Conservation (phyloP, 139 green algal species). For the Dunaliella primolecta region DNA sequence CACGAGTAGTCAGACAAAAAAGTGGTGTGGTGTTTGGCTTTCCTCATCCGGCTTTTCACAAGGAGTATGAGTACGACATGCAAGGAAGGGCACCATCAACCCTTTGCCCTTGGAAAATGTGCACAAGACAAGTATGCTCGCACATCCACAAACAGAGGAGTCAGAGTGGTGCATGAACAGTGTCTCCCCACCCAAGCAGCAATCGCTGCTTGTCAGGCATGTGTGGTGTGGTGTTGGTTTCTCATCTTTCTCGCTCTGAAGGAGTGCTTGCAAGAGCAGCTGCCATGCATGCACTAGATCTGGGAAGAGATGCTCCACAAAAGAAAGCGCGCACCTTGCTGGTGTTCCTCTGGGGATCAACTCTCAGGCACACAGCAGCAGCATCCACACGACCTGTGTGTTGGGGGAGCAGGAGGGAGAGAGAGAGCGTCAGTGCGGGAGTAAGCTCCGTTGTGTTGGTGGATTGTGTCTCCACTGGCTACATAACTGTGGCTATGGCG, state of each 20-base stretch:
- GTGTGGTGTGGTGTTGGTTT: not conserved
- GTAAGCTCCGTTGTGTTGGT: conserved; percentile 98
- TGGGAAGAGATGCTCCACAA: not conserved
- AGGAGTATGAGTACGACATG: too few relatives aligned
- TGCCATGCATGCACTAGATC: not conserved
- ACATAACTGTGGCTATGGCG: conserved; percentile 98
- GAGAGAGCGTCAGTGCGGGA: conserved; percentile 89
- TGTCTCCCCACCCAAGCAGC: not conserved
- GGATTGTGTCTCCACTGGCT: conserved; percentile 72
- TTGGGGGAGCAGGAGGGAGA: not conserved
- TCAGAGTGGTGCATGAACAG: not conserved
- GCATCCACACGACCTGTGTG: not conserved
- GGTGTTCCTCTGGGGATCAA: too few relatives aligned
- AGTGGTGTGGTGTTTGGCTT: too few relatives aligned
- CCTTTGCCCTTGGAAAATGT: too few relatives aligned
- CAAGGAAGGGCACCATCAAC: too few relatives aligned
- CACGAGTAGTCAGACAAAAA: too few relatives aligned
- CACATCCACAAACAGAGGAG: too few relatives aligned
- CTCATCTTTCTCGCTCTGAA: not conserved
- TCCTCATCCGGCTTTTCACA: too few relatives aligned
- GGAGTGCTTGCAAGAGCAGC: too few relatives aligned
- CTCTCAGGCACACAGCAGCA: too few relatives aligned
- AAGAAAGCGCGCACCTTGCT: not conserved
- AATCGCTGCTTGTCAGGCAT: not conserved
- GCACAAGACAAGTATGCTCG: too few relatives aligned